phyloP scores from a whole-genome alignment of 306 rosid genomes.

The Prunus salicina region DNA sequence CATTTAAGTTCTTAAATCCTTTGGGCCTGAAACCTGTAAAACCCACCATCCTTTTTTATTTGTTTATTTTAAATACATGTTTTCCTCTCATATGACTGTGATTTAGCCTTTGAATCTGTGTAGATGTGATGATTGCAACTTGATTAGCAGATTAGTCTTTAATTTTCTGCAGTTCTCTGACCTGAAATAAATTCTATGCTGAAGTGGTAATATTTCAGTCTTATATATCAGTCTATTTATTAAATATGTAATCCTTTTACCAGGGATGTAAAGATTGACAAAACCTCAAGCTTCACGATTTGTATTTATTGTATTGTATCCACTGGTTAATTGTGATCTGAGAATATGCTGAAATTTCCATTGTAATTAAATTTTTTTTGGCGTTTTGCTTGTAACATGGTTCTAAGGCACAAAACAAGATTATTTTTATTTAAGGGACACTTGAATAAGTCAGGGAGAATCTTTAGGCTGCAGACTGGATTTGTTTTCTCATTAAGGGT shows the following conservation, averaged over 20 bases:
- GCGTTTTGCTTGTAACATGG: constrained; percentile 16
- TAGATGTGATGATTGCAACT: neutral
- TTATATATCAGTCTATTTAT: neutral
- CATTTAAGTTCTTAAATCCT: neutral
- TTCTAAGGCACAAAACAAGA: constrained; percentile 12
- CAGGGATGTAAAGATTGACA: constrained; percentile 16
- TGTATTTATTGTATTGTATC: constrained; percentile 5
- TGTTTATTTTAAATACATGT: neutral
- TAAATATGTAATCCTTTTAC: constrained; percentile 7
- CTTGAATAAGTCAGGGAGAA: constrained; percentile 17
- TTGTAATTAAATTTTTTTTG: neutral
- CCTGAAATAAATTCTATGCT: constrained; percentile 12
- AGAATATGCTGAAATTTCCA: constrained; percentile 8
- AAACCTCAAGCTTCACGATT: constrained; percentile 5
- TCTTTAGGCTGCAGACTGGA: neutral
- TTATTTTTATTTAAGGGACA: constrained; percentile 19
- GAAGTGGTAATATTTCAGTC: neutral
- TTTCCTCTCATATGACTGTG: neutral
- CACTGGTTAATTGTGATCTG: constrained; percentile 1
- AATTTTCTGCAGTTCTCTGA: constrained; percentile 6
- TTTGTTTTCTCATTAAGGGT: constrained; percentile 20
- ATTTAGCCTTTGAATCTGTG: constrained; percentile 6
- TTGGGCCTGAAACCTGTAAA: neutral
- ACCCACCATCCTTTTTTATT: neutral
- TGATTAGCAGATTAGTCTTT: neutral